phyloP scores from a whole-genome alignment of 2,329 filamentous ascomycete genomes.

The Ophiognomonia clavigignenti-juglandacearum region DNA sequence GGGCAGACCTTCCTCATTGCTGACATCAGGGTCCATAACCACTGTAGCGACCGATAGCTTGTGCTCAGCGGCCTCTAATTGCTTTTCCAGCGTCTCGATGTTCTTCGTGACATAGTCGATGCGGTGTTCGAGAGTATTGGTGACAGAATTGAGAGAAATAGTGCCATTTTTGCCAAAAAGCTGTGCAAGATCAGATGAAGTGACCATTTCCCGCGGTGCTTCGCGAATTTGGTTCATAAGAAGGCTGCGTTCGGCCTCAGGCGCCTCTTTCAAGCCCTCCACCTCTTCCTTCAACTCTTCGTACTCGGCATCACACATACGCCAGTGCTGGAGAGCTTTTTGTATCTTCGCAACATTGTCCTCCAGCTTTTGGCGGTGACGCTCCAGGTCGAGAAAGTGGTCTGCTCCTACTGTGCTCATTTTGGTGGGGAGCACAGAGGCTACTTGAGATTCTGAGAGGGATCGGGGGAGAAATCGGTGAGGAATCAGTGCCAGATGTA shows the following conservation, averaged over 20 bases:
- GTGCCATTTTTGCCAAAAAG: slow-evolving; percentile 49
- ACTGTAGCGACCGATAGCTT: slow-evolving; percentile 62
- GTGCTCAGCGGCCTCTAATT: slow-evolving; percentile 64
- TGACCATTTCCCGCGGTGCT: slow-evolving; percentile 59
- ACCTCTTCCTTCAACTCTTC: slow-evolving; percentile 84
- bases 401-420: slow-evolving; percentile 39
- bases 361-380: slow-evolving; percentile 70
- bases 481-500: too few species aligned
- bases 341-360: slow-evolving; percentile 68
- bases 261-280: slow-evolving; percentile 42
- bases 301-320: slow-evolving; percentile 87
- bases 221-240: slow-evolving; percentile 48
- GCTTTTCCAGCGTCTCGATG: slow-evolving; percentile 66
- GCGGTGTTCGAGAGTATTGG: slow-evolving; percentile 65
- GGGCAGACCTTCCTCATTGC: slow-evolving; percentile 66
- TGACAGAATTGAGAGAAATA: slow-evolving; percentile 58
- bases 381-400: slow-evolving; percentile 65
- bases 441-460: too few species aligned
- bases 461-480: too few species aligned
- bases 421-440: too few species aligned
- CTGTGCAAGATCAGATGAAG: slow-evolving; percentile 49
- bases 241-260: slow-evolving; percentile 42
- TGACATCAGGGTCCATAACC: slow-evolving; percentile 54
- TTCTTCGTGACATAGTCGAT: slow-evolving; percentile 90
- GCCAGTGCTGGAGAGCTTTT: slow-evolving; percentile 80